Evolutionary conservation across 2,329 filamentous ascomycete species (phyloP).

Genomic region (Aciculosporium take): DNA sequence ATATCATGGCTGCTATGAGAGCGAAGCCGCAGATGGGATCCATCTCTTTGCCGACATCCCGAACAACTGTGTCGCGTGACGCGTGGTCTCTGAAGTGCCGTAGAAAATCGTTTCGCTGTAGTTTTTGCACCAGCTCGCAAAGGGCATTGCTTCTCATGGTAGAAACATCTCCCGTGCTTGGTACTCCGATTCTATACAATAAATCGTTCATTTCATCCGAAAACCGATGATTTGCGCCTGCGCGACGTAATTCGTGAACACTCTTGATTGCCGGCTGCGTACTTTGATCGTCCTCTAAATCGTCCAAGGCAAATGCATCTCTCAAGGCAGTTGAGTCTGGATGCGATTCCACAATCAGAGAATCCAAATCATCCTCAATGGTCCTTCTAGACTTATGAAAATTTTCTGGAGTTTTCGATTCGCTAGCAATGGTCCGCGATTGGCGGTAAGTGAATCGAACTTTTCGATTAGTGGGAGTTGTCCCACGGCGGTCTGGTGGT

Average conservation of each 20-base stretch:
- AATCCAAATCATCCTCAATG: constrained; percentile 10
- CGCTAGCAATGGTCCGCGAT: constrained; percentile 16
- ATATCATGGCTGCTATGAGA: constrained; percentile 47
- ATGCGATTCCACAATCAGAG: constrained; percentile 9
- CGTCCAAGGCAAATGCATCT: constrained; percentile 14
- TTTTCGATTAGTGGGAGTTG: constrained; percentile 16
- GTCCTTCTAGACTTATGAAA: constrained; percentile 7
- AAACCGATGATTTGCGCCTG: constrained; percentile 52
- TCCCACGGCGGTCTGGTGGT: constrained; percentile 13
- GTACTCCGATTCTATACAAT: constrained; percentile 43
- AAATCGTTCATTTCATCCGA: constrained; percentile 52
- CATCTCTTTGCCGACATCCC: constrained; percentile 41
- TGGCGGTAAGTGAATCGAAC: constrained; percentile 23
- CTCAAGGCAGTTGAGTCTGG: constrained; percentile 12
- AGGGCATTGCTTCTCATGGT: constrained; percentile 44
- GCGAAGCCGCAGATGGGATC: constrained; percentile 50
- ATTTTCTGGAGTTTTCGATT: constrained; percentile 14
- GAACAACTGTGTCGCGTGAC: constrained; percentile 54
- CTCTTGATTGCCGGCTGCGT: constrained; percentile 40
- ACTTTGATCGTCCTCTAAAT: constrained; percentile 25
- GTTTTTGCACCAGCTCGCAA: constrained; percentile 44
- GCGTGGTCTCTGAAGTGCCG: constrained; percentile 61
- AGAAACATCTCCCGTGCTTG: constrained; percentile 27
- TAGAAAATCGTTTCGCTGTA: constrained; percentile 48
- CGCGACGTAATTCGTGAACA: constrained; percentile 51